Evolutionary conservation across 768 basidiomycete species (phyloP), one percentile per base, ranked within the genome.

Genomic region (Suillus spraguei): DNA sequence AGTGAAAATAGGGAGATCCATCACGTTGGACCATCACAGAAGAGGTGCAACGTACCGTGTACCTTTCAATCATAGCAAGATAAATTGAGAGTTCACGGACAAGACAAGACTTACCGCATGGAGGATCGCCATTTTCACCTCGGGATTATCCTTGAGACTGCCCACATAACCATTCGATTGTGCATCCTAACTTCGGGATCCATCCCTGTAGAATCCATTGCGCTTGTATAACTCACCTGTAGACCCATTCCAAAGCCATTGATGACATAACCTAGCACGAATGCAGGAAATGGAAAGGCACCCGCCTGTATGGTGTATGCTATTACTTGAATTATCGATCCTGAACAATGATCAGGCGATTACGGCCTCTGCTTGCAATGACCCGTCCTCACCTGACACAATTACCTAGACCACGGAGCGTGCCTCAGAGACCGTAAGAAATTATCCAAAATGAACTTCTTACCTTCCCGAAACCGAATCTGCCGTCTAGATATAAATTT

Each of bases 91-190:
- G 9, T 49, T 14, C 22, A 22, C 9, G 16, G 35, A 6, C 4
- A 60, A 62, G 49, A 20, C 10, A 64, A 68, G 64, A 60, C 77
- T 77, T 52, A 76, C 73, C 20, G 79, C 79, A 28, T 82, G 81
- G 16, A 80, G 60, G 5, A 79, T 49, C 3, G 77, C 76, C 78
- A 81, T 80, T 39, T 82, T 81, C n/a, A 72, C 62, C 46, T 73
- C 71, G 13, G 76, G 71, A 50, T 79, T 74, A 17, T 74, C 74
- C 5, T 77, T 77, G 20, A 85, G 66, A 28, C 78, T 74, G 0
- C 80, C 79, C 2, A 80, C 75, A 36, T 81, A 79, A 3, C 80
- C 79, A 61, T 83, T 85, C 16, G 78, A 78, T 67, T 83, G 82
- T 20, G 83, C 80, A 58, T 84, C 80, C 78, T 83, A 20, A 35